Percentiles rank a stretch among this genome's conserved stretches.
Evolutionary conservation across 441 rosid species (phyloP).

Genomic region (Mallotus japonicus): DNA sequence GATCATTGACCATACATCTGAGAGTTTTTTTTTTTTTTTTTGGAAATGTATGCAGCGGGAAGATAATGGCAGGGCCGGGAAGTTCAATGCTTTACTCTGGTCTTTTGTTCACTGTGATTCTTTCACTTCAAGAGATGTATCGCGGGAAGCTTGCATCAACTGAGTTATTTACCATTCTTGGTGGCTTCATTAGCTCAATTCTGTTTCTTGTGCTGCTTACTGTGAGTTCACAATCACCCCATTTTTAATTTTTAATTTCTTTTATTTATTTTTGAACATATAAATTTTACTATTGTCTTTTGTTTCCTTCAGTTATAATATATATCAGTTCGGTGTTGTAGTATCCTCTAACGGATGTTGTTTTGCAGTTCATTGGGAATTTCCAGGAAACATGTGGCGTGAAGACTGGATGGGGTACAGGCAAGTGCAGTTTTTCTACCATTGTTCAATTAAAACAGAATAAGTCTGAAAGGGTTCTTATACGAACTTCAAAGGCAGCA

Average conservation of each 20-base stretch:
- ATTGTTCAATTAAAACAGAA: background rate
- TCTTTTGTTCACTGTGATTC: constrained; percentile 56
- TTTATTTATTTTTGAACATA: too few relatives aligned
- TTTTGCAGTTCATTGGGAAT: constrained; percentile 73
- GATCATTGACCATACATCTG: background rate
- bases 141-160: constrained; percentile 70
- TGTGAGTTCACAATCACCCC: constrained; percentile 33
- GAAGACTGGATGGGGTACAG: constrained; percentile 86
- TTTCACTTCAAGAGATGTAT: constrained; percentile 71
- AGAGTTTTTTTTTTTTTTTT: background rate
- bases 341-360: too few relatives aligned
- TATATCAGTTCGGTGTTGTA: too few relatives aligned
- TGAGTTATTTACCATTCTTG: constrained; percentile 70
- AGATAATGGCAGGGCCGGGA: constrained; percentile 66
- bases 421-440: constrained; percentile 33
- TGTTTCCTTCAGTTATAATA: too few relatives aligned
- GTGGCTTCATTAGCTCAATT: constrained; percentile 82
- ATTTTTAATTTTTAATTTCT: background rate
- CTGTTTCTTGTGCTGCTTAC: constrained; percentile 68
- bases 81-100: constrained; percentile 73
- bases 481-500: background rate
- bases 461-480: background rate
- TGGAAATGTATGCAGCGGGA: background rate
- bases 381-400: constrained; percentile 72
- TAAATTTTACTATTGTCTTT: too few relatives aligned